A percentile compares a stretch with the other conserved stretches of the same genome.
Conservation (phyloP, 2,329 filamentous ascomycete species). For the Colletotrichum euphorbiae region DNA sequence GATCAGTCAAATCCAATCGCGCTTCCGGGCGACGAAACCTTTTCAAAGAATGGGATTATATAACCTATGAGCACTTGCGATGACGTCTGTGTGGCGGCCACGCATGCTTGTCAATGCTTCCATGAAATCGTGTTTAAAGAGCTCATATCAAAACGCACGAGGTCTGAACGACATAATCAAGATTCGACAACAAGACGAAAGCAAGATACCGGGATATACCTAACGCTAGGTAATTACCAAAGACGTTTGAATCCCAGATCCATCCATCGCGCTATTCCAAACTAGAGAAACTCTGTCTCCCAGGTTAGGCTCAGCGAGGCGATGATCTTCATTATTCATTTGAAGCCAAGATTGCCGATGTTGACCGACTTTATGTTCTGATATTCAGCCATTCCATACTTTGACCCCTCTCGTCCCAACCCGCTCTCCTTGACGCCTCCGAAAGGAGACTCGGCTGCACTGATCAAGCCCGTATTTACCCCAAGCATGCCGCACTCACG, state of each 20-base stretch:
- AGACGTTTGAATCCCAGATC: neutral
- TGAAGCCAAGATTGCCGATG: slow-evolving; percentile 20
- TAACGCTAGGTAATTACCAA: neutral
- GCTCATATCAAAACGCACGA: neutral
- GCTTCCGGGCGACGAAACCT: neutral
- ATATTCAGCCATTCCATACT: slow-evolving; percentile 48
- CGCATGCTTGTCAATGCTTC: slow-evolving; percentile 1
- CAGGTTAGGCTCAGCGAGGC: neutral
- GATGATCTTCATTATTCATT: neutral
- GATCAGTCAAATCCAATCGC: slow-evolving; percentile 8
- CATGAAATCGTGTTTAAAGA: neutral
- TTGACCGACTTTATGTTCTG: slow-evolving; percentile 43
- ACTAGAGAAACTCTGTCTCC: neutral
- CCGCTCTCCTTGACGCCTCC: slow-evolving; percentile 53
- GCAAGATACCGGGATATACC: neutral
- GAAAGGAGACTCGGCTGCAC: slow-evolving; percentile 50
- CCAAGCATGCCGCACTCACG: slow-evolving; percentile 60
- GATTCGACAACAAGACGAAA: neutral
- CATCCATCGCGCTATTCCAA: neutral
- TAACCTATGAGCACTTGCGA: neutral
- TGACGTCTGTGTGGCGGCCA: neutral
- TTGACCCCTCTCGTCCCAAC: slow-evolving; percentile 49
- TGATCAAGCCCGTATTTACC: slow-evolving; percentile 50
- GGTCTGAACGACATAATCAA: slow-evolving; percentile 4
- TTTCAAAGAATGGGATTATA: slow-evolving; percentile 1